These are phyloP conservation scores for Talaromyces ruber DNA, from an alignment of 495 filamentous ascomycete genomes.

Conservation along the genomic window DNA sequence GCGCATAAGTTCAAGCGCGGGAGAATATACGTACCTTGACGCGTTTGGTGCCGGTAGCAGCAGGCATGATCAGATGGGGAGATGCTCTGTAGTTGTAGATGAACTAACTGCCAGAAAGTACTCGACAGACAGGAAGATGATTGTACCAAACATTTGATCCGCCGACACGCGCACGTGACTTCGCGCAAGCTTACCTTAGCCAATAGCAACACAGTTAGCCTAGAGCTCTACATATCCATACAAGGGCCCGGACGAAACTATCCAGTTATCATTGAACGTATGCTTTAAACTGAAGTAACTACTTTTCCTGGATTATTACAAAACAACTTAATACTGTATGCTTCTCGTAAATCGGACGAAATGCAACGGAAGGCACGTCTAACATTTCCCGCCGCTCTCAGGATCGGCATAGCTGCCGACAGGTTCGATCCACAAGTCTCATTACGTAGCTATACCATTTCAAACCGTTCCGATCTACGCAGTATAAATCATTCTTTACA, in stretches of 20 bases:
- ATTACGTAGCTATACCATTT: not conserved
- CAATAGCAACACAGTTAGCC: not conserved
- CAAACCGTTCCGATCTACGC: not conserved
- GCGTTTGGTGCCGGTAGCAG: slow-evolving; percentile 47
- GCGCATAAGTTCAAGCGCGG: not conserved
- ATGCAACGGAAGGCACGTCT: not conserved
- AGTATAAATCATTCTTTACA: not conserved
- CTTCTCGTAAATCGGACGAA: not conserved
- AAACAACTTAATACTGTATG: not conserved
- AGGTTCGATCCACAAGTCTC: not conserved
- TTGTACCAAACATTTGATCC: not conserved
- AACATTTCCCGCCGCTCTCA: not conserved
- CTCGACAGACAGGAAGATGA: not conserved
- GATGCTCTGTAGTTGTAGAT: too few relatives aligned
- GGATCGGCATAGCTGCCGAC: not conserved
- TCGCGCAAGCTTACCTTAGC: not conserved
- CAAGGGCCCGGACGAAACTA: not conserved
- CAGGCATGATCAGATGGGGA: slow-evolving; percentile 36
- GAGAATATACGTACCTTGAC: slow-evolving; percentile 36
- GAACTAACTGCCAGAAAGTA: not conserved
- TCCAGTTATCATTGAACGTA: not conserved
- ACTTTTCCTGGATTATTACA: not conserved
- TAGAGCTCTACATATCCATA: not conserved
- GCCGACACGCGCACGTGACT: not conserved
- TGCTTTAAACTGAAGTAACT: too few relatives aligned